Base-by-base conservation (phyloP, 805 yeast genomes). In the Saccharomycopsis fibuligera region DNA sequence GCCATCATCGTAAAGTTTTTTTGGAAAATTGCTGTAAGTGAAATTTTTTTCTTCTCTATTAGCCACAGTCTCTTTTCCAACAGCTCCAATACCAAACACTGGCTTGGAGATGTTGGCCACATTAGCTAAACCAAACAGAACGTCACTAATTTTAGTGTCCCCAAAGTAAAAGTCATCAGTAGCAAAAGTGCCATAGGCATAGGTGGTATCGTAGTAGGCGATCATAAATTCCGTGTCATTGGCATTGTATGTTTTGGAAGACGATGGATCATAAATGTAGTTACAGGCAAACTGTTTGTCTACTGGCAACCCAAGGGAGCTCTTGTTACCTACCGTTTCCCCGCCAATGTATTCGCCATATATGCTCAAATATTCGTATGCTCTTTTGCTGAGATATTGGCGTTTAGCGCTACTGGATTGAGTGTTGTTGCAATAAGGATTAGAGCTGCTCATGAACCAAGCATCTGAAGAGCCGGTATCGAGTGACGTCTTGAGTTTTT, bases 391-490 rank as follows among this genome's bases (percentile, higher is more conserved):
- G 31, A 27, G 10, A 8, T 8, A 12, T 8, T 27, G 31, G 31
- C 31, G 31, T 12, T 29, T 29, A 8, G 12, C 12, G 12, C 8
- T 9, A 29, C 31, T 29, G 17, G 37, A 33, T 8, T 9, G 19
- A n/a, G 6, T 33, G 19, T 33, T 33, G 17, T 33, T 17, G 19
- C 37, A 33, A 49, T 68, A 73, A 2, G 81, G 73, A 57, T 78
- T 79, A 36, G 65, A 56, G 2, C 72, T 60, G 23, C 71, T 67
- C 51, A 75, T 69, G 22, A 83, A 76, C 86, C 87, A 83, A 21
- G 84, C 63, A 60, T 84, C 91, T 0, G 86, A 74, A 0, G 89
- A 82, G 2, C 91, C 93, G 1, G 90, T 84, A 58, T 84, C 93
- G n/a, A 84, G 60, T 33, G 81, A 61, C 6, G 83, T 78, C 5